These are phyloP conservation scores for Chlorella variabilis DNA, from an alignment of 163 green algal genomes.

Conservation along the genomic window DNA sequence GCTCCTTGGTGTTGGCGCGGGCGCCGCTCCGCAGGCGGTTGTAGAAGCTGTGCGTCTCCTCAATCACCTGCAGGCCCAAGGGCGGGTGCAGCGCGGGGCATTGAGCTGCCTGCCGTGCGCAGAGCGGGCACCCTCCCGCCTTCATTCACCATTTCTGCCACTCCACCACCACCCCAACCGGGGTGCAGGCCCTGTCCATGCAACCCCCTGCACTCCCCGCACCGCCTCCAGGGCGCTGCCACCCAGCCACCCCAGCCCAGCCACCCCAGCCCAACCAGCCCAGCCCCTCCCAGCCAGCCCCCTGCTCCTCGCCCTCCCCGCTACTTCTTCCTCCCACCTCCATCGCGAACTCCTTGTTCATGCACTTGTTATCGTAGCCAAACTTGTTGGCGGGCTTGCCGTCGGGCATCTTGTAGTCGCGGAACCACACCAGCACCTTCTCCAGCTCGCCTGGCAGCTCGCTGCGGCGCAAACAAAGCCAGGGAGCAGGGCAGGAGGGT, in stretches of 20 bases:
- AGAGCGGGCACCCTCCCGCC: too few relatives aligned
- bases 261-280: neutral
- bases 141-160: too few relatives aligned
- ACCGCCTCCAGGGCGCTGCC: too few relatives aligned
- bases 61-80: conserved; percentile 84
- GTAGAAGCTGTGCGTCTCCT: conserved; percentile 94
- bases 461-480: conserved; percentile 57
- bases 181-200: too few relatives aligned
- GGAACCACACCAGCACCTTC: conserved; percentile 97
- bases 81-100: too few relatives aligned
- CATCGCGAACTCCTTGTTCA: conserved; percentile 88
- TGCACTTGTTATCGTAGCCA: conserved; percentile 92
- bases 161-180: too few relatives aligned
- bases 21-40: conserved; percentile 85
- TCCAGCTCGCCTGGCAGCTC: conserved; percentile 95
- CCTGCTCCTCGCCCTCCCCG: too few relatives aligned
- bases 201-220: too few relatives aligned
- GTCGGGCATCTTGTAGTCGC: conserved; percentile 99
- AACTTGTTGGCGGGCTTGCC: conserved; percentile 98
- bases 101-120: too few relatives aligned
- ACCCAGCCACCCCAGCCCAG: neutral
- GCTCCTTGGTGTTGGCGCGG: conserved; percentile 88
- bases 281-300: too few relatives aligned
- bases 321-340: too few relatives aligned
- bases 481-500: neutral